Base-by-base conservation (phyloP, 2,329 filamentous ascomycete genomes). In the Cladosporium velox region DNA sequence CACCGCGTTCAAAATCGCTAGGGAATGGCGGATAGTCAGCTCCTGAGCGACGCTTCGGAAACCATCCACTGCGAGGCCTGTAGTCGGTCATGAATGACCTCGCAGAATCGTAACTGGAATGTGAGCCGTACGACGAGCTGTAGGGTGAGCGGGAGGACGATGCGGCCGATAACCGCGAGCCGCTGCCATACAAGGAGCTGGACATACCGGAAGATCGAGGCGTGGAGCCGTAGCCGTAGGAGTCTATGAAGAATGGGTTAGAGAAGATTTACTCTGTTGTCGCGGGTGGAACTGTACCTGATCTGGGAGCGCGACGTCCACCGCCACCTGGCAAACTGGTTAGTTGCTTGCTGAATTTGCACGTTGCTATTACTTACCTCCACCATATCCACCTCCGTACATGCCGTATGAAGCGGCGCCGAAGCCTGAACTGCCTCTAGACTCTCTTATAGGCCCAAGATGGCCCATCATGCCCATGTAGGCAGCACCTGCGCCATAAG, bases 391-490 rank as follows among this genome's bases (percentile, higher is more conserved):
- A 14, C 55, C 55, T 24, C 34, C 32, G 38, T 59, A 59, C 57
- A 59, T 59, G 57, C 57, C 57, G 21, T 44, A 38, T 5, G 35
- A 59, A 6, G 57, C 57, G 8, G 57, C 57, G 10, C 35, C 24
- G 14, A 21, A 41, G 5, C 34, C 34, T 26, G 57, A 21, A n/a
- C 34, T 14, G 6, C 57, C 35, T 47, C 35, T 28, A 28, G 35
- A 41, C 14, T 41, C n/a, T 44, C 57, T 59, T 24, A 59, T 41
- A 18, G 57, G 57, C 12, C 57, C 57, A 10, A 44, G 57, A 44
- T 59, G 57, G n/a, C 57, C 12, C 24, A 44, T n/a, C 57, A 59
- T 44, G 5, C 35, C 57, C 35, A 44, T 41, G 15, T 59, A 59
- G 21, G 57, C 57, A 35, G 35, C 35, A 30, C 57, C 35, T 15